Base-by-base conservation (phyloP, 805 yeast genomes). In the Pichia insulana region DNA sequence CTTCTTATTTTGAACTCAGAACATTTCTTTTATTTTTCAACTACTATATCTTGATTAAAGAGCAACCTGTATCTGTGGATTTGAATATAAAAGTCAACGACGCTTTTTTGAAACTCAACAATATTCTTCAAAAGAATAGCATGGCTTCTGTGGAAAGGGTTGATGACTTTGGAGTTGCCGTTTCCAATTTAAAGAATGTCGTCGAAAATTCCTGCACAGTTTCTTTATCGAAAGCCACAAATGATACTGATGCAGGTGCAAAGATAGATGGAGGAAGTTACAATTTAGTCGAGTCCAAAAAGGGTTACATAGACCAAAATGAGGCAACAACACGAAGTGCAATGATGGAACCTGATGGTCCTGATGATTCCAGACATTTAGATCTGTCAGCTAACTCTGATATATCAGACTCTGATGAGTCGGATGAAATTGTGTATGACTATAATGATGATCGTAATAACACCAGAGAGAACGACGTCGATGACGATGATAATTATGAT, bases 11-110 rank as follows among this genome's bases (percentile, higher is more conserved):
- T 4, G 62, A 67, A 30, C 38, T 76, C 11, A 51, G 56, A 1
- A 40, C 65, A 0, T 73, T 81, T 44, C 50, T 80, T 44, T 68
- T 68, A 22, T 80, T 76, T 49, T 78, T 86, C 46, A 92, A 87
- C 52, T 87, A 77, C 57, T 87, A 84, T 54, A 58, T 74, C 4
- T 73, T 69, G 57, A 71, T 80, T 27, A 87, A 87, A 52, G 58
- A 59, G 3, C 68, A 61, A 37, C 83, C 86, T 1, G 41, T 83
- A 13, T 87, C 94, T 0, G 32, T 50, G 35, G 56, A 52, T 36
- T 61, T 75, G 2, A 72, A 73, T 34, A 78, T 78, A 49, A 68
- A 67, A 37, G 50, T 84, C n/a, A 54, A 60, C 18, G 73, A 67
- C 27, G 62, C 71, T 30, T n/a, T 37, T 17, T 31, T 9, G 0